Percentiles rank a stretch among this genome's conserved stretches.
These are phyloP conservation scores for Mycena albidolilacea DNA, from an alignment of 768 basidiomycete species.

Conservation along the genomic window DNA sequence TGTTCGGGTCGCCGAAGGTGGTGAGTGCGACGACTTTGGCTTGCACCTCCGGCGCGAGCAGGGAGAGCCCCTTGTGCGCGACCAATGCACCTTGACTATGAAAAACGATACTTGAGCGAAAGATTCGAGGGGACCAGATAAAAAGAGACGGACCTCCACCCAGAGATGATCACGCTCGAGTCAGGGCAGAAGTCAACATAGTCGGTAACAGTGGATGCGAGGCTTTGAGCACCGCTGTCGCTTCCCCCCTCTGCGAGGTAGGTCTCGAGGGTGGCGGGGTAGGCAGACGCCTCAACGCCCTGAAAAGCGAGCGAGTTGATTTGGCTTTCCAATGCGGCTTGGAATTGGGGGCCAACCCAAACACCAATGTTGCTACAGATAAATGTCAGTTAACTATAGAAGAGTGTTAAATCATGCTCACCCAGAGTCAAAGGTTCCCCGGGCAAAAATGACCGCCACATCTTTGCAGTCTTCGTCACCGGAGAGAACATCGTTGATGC, in stretches of 20 bases:
- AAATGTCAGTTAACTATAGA: neutral
- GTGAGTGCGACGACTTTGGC: constrained; percentile 27
- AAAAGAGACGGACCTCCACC: constrained; percentile 32
- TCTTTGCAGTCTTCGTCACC: constrained; percentile 31
- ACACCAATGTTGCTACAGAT: constrained; percentile 38
- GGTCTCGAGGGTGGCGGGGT: constrained; percentile 35
- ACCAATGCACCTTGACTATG: constrained; percentile 37
- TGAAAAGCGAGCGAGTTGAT: constrained; percentile 38
- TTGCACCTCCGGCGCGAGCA: constrained; percentile 18
- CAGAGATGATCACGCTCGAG: constrained; percentile 33
- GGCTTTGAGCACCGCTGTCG: constrained; percentile 30
- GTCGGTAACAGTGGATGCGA: constrained; percentile 32
- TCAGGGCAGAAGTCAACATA: constrained; percentile 34
- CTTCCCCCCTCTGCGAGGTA: constrained; percentile 35
- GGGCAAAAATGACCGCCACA: constrained; percentile 38
- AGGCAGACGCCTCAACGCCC: constrained; percentile 36
- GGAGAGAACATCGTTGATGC: constrained; percentile 26
- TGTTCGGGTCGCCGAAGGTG: constrained; percentile 36
- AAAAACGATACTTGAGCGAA: neutral
- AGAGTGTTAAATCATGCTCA: neutral
- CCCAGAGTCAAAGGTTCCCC: constrained; percentile 42
- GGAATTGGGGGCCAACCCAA: constrained; percentile 41
- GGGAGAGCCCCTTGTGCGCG: constrained; percentile 36
- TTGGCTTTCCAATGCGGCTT: constrained; percentile 22
- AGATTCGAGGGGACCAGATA: neutral